Percentiles rank a stretch among this genome's conserved stretches.
These are phyloP conservation scores for Flagelloscypha sp. DNA, from an alignment of 768 basidiomycete genomes.

Conservation along the genomic window DNA sequence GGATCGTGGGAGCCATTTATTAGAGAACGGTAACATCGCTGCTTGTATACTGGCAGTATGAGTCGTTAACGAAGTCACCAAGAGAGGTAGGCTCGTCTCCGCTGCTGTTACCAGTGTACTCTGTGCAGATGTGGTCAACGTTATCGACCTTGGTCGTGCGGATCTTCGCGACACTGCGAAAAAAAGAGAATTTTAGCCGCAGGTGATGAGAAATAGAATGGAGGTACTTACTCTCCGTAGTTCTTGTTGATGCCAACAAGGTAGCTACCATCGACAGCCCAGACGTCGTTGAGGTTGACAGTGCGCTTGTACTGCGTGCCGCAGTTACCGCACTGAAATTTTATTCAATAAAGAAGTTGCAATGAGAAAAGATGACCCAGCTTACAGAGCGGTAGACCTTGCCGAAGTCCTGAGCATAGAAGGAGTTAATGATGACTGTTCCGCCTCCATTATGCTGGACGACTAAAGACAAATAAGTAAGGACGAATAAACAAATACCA, in stretches of 20 bases:
- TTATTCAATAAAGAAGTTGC: background rate
- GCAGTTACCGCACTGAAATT: conserved; percentile 7
- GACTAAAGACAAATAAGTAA: conserved; percentile 10
- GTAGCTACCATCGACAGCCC: conserved; percentile 7
- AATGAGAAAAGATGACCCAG: background rate
- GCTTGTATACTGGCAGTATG: no score
- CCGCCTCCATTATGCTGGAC: conserved; percentile 31
- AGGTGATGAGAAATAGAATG: background rate
- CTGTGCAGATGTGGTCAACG: conserved; percentile 23
- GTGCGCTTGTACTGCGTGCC: conserved; percentile 5
- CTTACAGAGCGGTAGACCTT: conserved; percentile 29
- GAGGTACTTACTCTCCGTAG: conserved; percentile 24
- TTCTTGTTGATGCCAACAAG: conserved; percentile 30
- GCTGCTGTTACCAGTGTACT: conserved; percentile 21
- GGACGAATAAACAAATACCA: background rate
- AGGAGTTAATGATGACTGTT: conserved; percentile 28
- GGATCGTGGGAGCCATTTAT: no score
- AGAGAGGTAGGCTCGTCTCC: conserved; percentile 24
- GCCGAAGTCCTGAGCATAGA: conserved; percentile 33
- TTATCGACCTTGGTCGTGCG: conserved; percentile 21
- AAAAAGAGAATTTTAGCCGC: conserved; percentile 1
- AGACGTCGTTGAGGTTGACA: conserved; percentile 9
- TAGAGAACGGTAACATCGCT: no score
- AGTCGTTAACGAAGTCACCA: no score
- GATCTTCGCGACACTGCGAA: conserved; percentile 22